Evolutionary conservation across 805 yeast genomes (phyloP).

Genomic region (Sugiyamaella mastotermitis): DNA sequence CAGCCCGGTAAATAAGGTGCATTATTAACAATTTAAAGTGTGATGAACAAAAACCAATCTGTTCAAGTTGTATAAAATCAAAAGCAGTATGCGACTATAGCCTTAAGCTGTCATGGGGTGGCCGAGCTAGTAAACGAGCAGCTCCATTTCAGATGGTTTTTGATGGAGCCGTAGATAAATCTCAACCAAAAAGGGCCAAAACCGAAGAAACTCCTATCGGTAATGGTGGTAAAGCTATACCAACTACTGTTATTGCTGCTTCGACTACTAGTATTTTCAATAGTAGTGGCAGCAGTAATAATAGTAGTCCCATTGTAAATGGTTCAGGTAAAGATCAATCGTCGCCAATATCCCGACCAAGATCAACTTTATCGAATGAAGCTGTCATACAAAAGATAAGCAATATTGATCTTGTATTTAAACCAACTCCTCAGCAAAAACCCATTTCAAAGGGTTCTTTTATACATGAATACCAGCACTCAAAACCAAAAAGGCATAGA

Average conservation of each 20-base stretch:
- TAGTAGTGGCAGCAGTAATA: background rate
- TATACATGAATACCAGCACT: constrained; percentile 8
- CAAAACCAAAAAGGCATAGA: background rate
- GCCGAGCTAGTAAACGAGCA: constrained; percentile 45
- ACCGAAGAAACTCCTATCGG: no score
- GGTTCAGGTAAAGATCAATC: no score
- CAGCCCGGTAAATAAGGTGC: background rate
- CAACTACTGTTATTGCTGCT: background rate
- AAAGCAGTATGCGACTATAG: constrained; percentile 53
- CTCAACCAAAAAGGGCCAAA: no score
- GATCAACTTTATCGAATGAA: constrained; percentile 8
- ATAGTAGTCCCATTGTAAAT: background rate
- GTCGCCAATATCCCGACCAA: no score
- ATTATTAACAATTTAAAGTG: constrained; percentile 47
- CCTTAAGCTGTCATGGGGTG: constrained; percentile 66
- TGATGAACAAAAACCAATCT: constrained; percentile 59
- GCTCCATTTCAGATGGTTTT: constrained; percentile 21
- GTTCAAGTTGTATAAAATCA: constrained; percentile 49
- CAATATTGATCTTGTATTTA: constrained; percentile 12
- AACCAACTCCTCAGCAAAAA: constrained; percentile 19
- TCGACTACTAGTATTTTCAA: background rate
- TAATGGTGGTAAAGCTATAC: background rate
- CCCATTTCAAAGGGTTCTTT: constrained; percentile 15
- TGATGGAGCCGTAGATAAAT: background rate
- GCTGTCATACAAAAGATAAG: constrained; percentile 10